phyloP scores from a whole-genome alignment of 257 asterid genomes.

The Primulina huaijiensis region DNA sequence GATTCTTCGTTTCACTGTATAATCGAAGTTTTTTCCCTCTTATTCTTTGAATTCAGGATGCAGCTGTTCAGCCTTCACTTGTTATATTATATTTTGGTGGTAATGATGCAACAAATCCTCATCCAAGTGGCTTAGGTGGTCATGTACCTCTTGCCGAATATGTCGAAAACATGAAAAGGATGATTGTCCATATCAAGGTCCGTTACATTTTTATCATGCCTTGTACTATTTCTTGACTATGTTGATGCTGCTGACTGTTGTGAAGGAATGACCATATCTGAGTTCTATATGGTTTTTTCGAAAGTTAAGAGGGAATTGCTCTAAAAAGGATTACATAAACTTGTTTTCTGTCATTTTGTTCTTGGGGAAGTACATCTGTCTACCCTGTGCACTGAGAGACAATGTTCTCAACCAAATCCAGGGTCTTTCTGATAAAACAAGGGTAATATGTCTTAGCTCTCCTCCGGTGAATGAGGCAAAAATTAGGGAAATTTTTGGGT shows the following conservation, averaged over 20 bases:
- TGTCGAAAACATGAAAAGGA: constrained; percentile 53
- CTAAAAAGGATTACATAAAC: background rate
- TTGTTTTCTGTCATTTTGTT: background rate
- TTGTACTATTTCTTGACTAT: background rate
- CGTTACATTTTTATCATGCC: background rate
- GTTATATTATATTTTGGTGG: constrained; percentile 66
- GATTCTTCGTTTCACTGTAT: background rate
- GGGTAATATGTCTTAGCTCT: constrained; percentile 63
- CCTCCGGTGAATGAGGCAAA: constrained; percentile 71
- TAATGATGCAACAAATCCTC: constrained; percentile 52
- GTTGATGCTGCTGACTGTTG: background rate
- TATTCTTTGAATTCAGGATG: constrained; percentile 37
- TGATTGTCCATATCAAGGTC: constrained; percentile 56
- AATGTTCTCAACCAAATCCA: constrained; percentile 28
- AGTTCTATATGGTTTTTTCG: background rate
- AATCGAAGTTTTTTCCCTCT: background rate
- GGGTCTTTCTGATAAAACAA: constrained; percentile 66
- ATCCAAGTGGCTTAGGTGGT: constrained; percentile 44
- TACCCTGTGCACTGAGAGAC: constrained; percentile 5
- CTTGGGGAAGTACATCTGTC: background rate
- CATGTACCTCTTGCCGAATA: constrained; percentile 73
- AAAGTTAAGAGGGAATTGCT: background rate
- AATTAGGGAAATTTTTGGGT: constrained; percentile 47
- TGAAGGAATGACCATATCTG: background rate
- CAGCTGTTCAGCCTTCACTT: constrained; percentile 56